Evolutionary conservation across 2,329 filamentous ascomycete genomes (phyloP), one percentile per base, ranked within the genome.

Genomic region (Botrytis aclada): DNA sequence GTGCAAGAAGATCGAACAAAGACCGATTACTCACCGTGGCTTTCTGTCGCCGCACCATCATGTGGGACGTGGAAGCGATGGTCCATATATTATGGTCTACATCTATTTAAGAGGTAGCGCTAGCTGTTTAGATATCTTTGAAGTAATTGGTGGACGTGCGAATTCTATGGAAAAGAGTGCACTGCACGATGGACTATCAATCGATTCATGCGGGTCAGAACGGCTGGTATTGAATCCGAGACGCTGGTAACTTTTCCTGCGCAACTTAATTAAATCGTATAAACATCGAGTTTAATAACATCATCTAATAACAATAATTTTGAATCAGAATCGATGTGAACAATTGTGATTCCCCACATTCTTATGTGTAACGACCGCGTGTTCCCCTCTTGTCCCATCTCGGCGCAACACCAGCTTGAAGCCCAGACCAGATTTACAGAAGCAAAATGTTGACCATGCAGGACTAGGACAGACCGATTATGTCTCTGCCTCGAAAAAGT

Each of bases 1-100:
- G 65, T 32, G 65, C 65, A 67, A 67, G 65, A 67, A 67, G 47
- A 67, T 67, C 56, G 6, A 67, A 3, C n/a, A 22, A 56, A 67
- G 65, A 56, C 65, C 47, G 65, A 67, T 67, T 67, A 67, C 65
- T 67, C 65, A 67, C 65, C 65, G 65, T 67, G 65, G 65, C 65
- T 56, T 67, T 56, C n/a, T 67, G 54, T 67, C 47, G 47, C 65
- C 34, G 47, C 65, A 67, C 54, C 47, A 67, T 41, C 65, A 56
- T 67, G 65, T 67, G 65, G 65, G 65, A 56, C 47, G 65, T 67
- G 65, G 65, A 56, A 67, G 65, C 65, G 65, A 67, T 67, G 65
- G 65, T 67, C 65, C 65, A 67, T 67, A 67, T 67, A 67, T 56
- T 56, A 67, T 56, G 65, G 47, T 67, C 47, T 67, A 67, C 65